Conservation (phyloP, 2,329 filamentous ascomycete genomes). For the Fusarium newnesense region DNA sequence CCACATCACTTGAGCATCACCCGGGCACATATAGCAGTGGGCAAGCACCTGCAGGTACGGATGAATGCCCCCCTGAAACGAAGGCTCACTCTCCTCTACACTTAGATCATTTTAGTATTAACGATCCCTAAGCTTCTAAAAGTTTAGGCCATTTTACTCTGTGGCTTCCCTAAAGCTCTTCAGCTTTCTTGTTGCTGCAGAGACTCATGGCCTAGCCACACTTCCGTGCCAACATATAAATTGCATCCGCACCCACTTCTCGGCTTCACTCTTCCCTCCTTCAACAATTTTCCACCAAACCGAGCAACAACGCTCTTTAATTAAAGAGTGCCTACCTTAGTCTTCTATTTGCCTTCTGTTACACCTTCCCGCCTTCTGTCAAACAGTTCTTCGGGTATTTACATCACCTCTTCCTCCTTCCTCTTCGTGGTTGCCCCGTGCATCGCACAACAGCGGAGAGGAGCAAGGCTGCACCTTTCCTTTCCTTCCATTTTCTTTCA, state of each 20-base stretch:
- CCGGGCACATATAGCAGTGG: not conserved
- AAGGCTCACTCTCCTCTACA: not conserved
- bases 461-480: not conserved
- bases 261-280: not conserved
- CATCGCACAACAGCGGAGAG: not conserved
- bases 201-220: not conserved
- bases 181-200: not conserved
- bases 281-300: not conserved
- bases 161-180: not conserved
- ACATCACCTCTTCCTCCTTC: not conserved
- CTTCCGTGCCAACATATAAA: constrained; percentile 10
- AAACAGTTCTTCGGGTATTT: not conserved
- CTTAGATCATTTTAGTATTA: not conserved
- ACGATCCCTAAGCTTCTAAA: not conserved
- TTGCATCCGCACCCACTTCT: not conserved
- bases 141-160: not conserved
- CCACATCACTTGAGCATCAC: not conserved
- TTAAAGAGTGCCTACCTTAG: not conserved
- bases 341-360: not conserved
- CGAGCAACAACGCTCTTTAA: not conserved
- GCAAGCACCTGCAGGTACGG: not conserved
- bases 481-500: not conserved
- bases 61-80: not conserved
- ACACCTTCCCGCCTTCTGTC: not conserved
- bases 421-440: not conserved